Conservation (phyloP, 441 rosid species). For the Bocquillonia castaneifolia region DNA sequence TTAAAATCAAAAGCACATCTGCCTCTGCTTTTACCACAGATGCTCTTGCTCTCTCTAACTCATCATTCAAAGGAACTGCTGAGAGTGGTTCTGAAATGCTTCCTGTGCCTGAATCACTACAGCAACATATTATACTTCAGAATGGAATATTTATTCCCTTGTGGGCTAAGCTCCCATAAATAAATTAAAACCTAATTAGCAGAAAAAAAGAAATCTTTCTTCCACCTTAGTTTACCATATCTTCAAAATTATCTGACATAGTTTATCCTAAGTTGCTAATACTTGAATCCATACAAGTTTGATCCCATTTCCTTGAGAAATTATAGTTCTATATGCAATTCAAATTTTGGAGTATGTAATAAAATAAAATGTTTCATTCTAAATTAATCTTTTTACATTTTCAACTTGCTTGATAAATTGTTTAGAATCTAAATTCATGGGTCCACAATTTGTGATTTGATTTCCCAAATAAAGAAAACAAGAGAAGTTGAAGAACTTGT, state of each 20-base stretch:
- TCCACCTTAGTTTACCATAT: not conserved
- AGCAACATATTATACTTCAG: constrained; percentile 40
- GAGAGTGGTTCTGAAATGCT: constrained; percentile 69
- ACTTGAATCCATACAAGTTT: not conserved
- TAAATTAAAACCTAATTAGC: constrained; percentile 7
- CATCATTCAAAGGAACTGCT: constrained; percentile 81
- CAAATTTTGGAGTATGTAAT: not conserved
- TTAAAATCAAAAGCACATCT: constrained; percentile 64
- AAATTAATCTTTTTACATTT: not conserved
- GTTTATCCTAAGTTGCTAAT: not conserved
- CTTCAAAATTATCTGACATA: not conserved
- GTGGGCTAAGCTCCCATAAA: constrained; percentile 13
- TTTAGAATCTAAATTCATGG: not conserved
- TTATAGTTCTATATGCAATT: not conserved
- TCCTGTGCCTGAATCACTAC: constrained; percentile 80
- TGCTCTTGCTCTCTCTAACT: constrained; percentile 71
- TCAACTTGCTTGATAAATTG: constrained; percentile 4
- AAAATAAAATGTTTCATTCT: not conserved
- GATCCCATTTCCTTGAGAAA: not conserved
- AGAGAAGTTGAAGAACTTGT: not conserved
- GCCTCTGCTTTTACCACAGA: constrained; percentile 72
- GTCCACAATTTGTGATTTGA: not conserved
- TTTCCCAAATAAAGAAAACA: not conserved
- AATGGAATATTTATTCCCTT: constrained; percentile 11
- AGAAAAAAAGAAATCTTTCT: not conserved